phyloP scores from a whole-genome alignment of 169 alveolate species.

The Plasmodium sp. region DNA sequence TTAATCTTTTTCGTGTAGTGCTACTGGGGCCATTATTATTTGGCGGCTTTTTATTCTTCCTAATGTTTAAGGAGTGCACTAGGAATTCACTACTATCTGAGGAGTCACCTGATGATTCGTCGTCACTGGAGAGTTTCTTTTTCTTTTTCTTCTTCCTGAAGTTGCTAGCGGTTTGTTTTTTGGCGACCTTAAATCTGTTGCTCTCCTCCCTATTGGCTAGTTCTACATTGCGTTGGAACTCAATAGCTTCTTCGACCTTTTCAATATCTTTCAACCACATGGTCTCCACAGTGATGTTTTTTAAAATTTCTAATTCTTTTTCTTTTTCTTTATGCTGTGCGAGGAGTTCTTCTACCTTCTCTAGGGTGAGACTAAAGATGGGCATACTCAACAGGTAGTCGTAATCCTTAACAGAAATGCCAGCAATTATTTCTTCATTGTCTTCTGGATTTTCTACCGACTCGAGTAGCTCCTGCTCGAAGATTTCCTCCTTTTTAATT shows the following conservation, averaged over 20 bases:
- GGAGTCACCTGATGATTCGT: constrained; percentile 56
- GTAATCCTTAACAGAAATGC: constrained; percentile 85
- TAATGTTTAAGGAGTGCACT: constrained; percentile 29
- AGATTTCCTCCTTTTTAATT: constrained; percentile 74
- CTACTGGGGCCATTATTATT: background rate
- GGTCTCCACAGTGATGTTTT: constrained; percentile 78
- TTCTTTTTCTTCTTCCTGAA: constrained; percentile 43
- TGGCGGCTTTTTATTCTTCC: constrained; percentile 16
- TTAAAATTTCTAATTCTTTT: constrained; percentile 76
- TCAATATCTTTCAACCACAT: constrained; percentile 85
- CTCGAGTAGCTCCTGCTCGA: constrained; percentile 22
- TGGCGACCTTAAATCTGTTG: constrained; percentile 65
- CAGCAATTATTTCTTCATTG: constrained; percentile 75
- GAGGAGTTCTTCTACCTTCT: constrained; percentile 92
- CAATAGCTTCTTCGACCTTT: constrained; percentile 77
- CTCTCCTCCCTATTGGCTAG: constrained; percentile 71
- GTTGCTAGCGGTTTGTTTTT: constrained; percentile 2
- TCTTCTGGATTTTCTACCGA: constrained; percentile 51
- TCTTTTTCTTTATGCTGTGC: constrained; percentile 77
- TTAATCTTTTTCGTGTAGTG: constrained; percentile 19
- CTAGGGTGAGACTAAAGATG: constrained; percentile 95
- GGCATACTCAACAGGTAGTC: constrained; percentile 97
- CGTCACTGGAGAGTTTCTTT: constrained; percentile 60
- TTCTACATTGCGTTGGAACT: constrained; percentile 73
- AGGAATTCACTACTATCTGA: constrained; percentile 71